Evolutionary conservation across 148 eudicot genomes (phyloP).

Genomic region (Oxyria digyna): DNA sequence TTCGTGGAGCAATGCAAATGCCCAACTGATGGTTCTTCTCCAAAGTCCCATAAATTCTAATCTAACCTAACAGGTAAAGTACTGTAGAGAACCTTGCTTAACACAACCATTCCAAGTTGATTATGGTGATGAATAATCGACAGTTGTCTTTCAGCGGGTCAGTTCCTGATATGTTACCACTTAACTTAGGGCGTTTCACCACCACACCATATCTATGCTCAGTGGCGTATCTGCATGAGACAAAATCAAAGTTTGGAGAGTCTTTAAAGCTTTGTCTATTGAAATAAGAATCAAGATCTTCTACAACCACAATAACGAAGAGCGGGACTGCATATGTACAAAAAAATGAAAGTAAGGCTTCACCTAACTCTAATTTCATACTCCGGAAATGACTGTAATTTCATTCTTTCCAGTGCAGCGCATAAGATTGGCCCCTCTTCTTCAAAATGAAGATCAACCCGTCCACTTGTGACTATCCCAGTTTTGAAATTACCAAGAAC

Average conservation of each 20-base stretch:
- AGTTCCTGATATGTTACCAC: slow-evolving; percentile 98
- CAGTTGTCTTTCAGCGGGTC: slow-evolving; percentile 93
- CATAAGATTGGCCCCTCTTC: slow-evolving; percentile 97
- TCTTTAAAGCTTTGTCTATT: not conserved
- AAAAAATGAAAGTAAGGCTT: slow-evolving; percentile 14
- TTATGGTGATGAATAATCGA: too few relatives aligned
- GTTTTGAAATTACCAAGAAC: too few relatives aligned
- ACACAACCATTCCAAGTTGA: too few relatives aligned
- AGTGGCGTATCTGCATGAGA: slow-evolving; percentile 73
- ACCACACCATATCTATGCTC: slow-evolving; percentile 99
- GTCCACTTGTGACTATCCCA: slow-evolving; percentile 77
- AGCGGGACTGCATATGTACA: not conserved
- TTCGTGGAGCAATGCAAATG: too few relatives aligned
- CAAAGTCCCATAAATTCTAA: too few relatives aligned
- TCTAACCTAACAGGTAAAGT: too few relatives aligned
- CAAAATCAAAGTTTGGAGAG: not conserved
- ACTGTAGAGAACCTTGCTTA: too few relatives aligned
- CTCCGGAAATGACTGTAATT: slow-evolving; percentile 71
- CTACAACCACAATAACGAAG: not conserved
- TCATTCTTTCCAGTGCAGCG: slow-evolving; percentile 89
- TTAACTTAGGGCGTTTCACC: slow-evolving; percentile 85
- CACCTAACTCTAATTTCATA: slow-evolving; percentile 96
- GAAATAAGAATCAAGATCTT: not conserved
- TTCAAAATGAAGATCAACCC: slow-evolving; percentile 97
- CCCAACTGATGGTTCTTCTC: too few relatives aligned